These are phyloP conservation scores for Straminergon stramineum DNA, from an alignment of 225 moss, liverwort and hornwort species.

Conservation along the genomic window DNA sequence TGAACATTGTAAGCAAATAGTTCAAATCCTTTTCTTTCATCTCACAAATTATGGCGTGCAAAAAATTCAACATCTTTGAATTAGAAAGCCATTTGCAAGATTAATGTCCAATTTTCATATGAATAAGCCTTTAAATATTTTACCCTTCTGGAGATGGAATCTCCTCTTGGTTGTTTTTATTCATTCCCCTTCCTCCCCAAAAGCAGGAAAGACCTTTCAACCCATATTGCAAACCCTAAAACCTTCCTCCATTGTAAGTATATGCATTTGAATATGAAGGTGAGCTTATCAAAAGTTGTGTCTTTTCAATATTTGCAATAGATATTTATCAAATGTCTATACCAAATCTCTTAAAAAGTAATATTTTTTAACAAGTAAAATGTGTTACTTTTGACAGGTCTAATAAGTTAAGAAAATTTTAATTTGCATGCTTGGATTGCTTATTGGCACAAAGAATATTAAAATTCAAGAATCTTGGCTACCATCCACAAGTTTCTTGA, in stretches of 20 bases:
- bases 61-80: not conserved
- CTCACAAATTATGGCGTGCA: accelerated
- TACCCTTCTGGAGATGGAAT: not conserved
- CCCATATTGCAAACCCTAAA: not conserved
- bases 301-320: not conserved
- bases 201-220: not conserved
- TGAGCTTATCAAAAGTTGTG: not conserved
- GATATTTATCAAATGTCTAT: not conserved
- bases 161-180: not conserved
- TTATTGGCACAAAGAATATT: accelerated
- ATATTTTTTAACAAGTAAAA: not conserved
- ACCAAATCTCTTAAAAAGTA: not conserved
- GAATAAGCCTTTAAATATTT: not conserved
- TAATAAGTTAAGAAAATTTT: not conserved
- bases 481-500: accelerated
- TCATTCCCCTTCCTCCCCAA: too few species aligned
- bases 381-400: not conserved
- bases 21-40: not conserved
- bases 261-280: not conserved
- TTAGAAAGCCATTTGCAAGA: not conserved
- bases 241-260: accelerated
- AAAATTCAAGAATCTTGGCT: not conserved
- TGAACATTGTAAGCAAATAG: not conserved
- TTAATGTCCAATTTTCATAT: too few species aligned
- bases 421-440: not conserved